Evolutionary conservation across 192 early-diverging fungal genomes (phyloP), one percentile per base, ranked within the genome.

Genomic region (Podila minutissima): DNA sequence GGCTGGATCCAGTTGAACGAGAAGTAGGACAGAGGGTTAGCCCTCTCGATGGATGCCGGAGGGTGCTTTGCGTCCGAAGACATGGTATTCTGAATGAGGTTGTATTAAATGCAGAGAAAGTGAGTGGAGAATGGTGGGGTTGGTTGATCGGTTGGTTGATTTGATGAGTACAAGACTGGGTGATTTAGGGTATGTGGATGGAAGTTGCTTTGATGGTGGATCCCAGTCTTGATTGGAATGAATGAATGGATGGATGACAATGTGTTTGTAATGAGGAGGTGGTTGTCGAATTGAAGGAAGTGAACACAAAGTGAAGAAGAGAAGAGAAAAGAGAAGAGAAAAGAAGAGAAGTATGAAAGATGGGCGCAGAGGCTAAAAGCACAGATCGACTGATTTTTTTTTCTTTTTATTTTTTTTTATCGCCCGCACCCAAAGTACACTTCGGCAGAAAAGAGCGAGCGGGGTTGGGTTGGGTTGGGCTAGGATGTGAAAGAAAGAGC

Each of bases 1-100:
- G 71, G 71, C 49, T 81, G 77, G 28, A 81, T 81, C 77, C 77
- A 81, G 71, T 65, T 72, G 71, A 81, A 81, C 59, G 77, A 81
- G 26, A 81, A 81, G 66, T 69, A 81, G 15, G 77, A 81, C 41
- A 81, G 35, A 22, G 24, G 31, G 62, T 65, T 69, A 32, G 71
- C 70, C 20, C 31, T 59, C 57, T 72, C 70, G 29, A 81, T 81
- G 41, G 17, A 67, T 19, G 77, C 66, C 12, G 77, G 71, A 17
- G 77, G 77, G 12, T 81, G 61, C 58, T 81, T 81, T 13, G 51
- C 17, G n/a, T 67, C 48, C 3, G 64, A 71, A 4, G 71, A 20
- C 71, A 81, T 73, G 0, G 0, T 46, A 3, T 46, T 1, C 13
- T 37, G 35, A 17, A 15, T 46, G 12, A 7, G 41, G 2, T 17